phyloP scores from a whole-genome alignment of 306 rosid species.

The Quercus berberidifolia region DNA sequence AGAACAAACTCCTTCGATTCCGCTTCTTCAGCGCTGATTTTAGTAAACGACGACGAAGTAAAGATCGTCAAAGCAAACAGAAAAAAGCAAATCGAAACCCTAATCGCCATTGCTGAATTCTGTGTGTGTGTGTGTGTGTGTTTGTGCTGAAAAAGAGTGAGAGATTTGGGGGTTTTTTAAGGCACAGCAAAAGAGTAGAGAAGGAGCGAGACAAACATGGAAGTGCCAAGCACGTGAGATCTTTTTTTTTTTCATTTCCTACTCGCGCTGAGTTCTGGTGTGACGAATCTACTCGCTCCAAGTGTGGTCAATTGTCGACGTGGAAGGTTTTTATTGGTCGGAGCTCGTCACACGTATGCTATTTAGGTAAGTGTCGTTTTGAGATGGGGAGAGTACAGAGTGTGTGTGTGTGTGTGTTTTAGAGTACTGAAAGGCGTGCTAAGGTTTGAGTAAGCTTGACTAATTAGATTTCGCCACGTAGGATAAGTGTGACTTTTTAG shows the following conservation, averaged over 20 bases:
- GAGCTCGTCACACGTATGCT: conserved; percentile 35
- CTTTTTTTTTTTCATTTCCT: background rate
- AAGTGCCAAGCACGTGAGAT: conserved; percentile 31
- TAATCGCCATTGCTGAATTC: conserved; percentile 46
- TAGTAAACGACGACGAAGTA: conserved; percentile 17
- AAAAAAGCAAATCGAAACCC: conserved; percentile 33
- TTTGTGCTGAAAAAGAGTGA: background rate
- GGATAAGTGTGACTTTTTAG: background rate
- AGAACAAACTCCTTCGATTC: conserved; percentile 76
- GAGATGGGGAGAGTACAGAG: background rate
- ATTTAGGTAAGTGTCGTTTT: background rate
- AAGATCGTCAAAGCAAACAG: conserved; percentile 25
- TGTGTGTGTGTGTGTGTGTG: background rate
- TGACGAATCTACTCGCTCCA: conserved; percentile 11
- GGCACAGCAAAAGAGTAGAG: background rate
- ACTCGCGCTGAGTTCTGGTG: background rate
- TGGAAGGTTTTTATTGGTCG: conserved; percentile 24
- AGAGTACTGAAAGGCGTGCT: no score
- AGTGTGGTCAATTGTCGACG: background rate
- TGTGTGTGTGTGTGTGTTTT: background rate
- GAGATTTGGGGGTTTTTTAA: conserved; percentile 5
- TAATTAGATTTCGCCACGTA: background rate
- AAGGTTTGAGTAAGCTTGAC: background rate
- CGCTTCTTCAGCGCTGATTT: conserved; percentile 47
- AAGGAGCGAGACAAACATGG: conserved; percentile 16